These are phyloP conservation scores for Erigeron canadensis DNA, from an alignment of 129 eudicot species.

Conservation along the genomic window DNA sequence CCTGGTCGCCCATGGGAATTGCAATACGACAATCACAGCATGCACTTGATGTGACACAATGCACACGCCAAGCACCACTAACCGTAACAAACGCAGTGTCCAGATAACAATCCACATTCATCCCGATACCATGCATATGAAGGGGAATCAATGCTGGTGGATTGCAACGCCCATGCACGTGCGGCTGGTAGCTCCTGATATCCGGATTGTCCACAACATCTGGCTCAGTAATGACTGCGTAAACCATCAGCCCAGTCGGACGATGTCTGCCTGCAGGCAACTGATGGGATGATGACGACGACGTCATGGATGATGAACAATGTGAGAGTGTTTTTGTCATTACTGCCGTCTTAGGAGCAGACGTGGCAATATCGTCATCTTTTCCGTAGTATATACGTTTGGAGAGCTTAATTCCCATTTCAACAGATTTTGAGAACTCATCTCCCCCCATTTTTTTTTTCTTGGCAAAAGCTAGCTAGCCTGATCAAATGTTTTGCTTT, in stretches of 20 bases:
- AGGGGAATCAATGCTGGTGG: slow-evolving; percentile 89
- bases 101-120: slow-evolving; percentile 67
- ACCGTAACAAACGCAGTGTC: slow-evolving; percentile 74
- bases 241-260: slow-evolving; percentile 74
- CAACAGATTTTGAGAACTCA: slow-evolving; percentile 62
- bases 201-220: slow-evolving; percentile 80
- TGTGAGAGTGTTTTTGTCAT: slow-evolving; percentile 23
- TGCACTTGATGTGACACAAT: slow-evolving; percentile 60
- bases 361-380: slow-evolving; percentile 17
- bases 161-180: slow-evolving; percentile 72
- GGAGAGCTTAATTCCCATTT: slow-evolving; percentile 59
- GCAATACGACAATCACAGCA: slow-evolving; percentile 72
- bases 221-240: slow-evolving; percentile 73
- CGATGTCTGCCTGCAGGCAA: slow-evolving; percentile 27
- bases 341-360: slow-evolving; percentile 25
- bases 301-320: background rate
- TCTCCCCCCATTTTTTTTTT: slow-evolving; percentile 38
- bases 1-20: slow-evolving; percentile 90
- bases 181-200: slow-evolving; percentile 90
- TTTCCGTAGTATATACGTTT: slow-evolving; percentile 74
- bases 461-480: slow-evolving; percentile 5
- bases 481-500: slow-evolving; percentile 7
- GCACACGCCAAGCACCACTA: slow-evolving; percentile 71
- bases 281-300: slow-evolving; percentile 26
- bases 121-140: slow-evolving; percentile 61